phyloP scores from a whole-genome alignment of 164 flowering plant genomes.

The Brasenia schreberi region DNA sequence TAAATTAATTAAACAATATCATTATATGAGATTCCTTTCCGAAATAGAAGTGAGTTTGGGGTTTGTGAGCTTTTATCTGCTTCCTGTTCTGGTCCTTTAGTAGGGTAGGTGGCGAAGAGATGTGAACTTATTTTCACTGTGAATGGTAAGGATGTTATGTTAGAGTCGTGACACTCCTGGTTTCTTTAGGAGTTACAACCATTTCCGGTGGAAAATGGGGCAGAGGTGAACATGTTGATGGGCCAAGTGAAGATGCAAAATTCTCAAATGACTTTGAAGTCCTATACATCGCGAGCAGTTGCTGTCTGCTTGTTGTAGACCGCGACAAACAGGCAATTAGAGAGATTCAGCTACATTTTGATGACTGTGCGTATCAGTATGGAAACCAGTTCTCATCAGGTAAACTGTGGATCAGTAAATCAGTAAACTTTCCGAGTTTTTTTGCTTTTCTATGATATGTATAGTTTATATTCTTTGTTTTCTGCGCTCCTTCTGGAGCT shows the following conservation, averaged over 20 bases:
- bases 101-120: no score
- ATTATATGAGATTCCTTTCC: no score
- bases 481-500: background rate
- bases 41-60: no score
- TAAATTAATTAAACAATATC: no score
- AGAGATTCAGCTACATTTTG: conserved; percentile 90
- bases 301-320: conserved; percentile 85
- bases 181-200: conserved; percentile 69
- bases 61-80: no score
- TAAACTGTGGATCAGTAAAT: conserved; percentile 11
- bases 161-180: background rate
- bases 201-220: conserved; percentile 91
- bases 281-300: conserved; percentile 88
- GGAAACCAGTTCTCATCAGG: conserved; percentile 79
- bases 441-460: background rate
- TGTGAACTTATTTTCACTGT: background rate
- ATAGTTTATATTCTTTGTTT: background rate
- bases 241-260: conserved; percentile 91
- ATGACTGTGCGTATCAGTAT: conserved; percentile 89
- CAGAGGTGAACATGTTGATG: conserved; percentile 77
- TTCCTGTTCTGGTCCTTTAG: no score
- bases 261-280: conserved; percentile 93
- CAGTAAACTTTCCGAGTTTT: background rate
- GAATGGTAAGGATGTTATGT: background rate
- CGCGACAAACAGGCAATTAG: conserved; percentile 84